A percentile compares a stretch with the other conserved stretches of the same genome.
phyloP scores from a whole-genome alignment of 495 filamentous ascomycete genomes.

The Lepraria neglecta region DNA sequence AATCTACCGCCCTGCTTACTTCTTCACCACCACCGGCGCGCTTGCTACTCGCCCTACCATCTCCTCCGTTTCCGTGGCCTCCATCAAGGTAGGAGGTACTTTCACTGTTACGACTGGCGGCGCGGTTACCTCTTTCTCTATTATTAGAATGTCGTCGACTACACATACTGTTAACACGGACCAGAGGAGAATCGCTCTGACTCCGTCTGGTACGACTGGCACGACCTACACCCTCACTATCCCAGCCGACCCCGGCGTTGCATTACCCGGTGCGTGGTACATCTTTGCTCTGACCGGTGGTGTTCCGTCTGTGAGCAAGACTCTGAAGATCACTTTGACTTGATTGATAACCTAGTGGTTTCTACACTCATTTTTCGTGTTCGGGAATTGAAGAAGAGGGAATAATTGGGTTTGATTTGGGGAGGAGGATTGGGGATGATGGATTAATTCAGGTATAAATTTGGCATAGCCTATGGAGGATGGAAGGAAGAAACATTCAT shows the following conservation, averaged over 20 bases:
- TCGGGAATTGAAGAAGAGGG: too few species aligned
- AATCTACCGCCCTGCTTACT: conserved; percentile 45
- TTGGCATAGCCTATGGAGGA: too few species aligned
- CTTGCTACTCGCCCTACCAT: too few species aligned
- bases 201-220: not conserved
- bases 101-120: conserved; percentile 36
- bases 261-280: conserved; percentile 46
- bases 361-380: not conserved
- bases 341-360: not conserved
- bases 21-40: conserved; percentile 36
- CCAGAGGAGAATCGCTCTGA: conserved; percentile 41
- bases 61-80: conserved; percentile 21
- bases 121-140: conserved; percentile 23
- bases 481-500: too few species aligned
- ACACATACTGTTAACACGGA: conserved; percentile 50
- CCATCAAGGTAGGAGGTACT: conserved; percentile 31
- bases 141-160: conserved; percentile 33
- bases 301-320: conserved; percentile 28
- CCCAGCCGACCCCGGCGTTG: conserved; percentile 40
- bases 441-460: too few species aligned
- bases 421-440: too few species aligned
- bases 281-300: conserved; percentile 42
- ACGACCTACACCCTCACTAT: conserved; percentile 31
- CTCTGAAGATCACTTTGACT: not conserved
- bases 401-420: not conserved